Conservation (phyloP, 2,329 filamentous ascomycete species). For the Hypoxylon sp. region DNA sequence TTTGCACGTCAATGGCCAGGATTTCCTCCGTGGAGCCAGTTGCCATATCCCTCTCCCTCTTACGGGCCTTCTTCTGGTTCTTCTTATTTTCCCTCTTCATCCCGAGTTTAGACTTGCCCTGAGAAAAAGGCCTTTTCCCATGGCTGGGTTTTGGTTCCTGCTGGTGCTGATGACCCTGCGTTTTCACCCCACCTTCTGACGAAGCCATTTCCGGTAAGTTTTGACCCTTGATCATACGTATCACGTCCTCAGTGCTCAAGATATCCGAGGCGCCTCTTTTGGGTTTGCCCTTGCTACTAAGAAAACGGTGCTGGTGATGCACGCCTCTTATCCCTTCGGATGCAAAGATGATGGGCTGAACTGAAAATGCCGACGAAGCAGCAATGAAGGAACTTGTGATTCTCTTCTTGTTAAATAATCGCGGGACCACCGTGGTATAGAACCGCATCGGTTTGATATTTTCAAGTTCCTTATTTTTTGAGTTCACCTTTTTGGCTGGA, state of each 20-base stretch:
- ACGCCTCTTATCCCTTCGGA: conserved; percentile 3
- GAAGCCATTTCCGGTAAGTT: neutral
- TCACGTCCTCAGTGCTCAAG: conserved; percentile 8
- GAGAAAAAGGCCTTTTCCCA: conserved; percentile 44
- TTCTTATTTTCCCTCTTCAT: conserved; percentile 45
- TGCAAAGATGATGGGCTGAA: neutral
- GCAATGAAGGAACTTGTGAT: neutral
- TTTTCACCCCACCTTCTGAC: conserved; percentile 12
- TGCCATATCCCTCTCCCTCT: conserved; percentile 72
- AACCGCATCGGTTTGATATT: conserved; percentile 32
- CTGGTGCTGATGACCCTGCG: conserved; percentile 15
- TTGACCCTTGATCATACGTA: conserved; percentile 12
- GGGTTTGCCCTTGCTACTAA: neutral
- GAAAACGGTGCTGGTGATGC: neutral
- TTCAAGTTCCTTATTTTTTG: neutral
- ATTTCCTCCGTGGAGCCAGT: conserved; percentile 78
- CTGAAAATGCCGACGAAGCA: conserved; percentile 2
- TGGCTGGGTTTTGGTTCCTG: conserved; percentile 16
- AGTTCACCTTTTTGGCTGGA: neutral
- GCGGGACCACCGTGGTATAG: conserved; percentile 15
- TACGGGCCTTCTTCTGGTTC: conserved; percentile 66
- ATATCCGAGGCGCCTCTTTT: neutral
- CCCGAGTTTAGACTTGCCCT: conserved; percentile 35
- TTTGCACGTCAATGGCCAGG: conserved; percentile 73
- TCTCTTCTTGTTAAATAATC: conserved; percentile 15